phyloP scores from a whole-genome alignment of 106 monocot genomes.

The Ottelia alismoides region DNA sequence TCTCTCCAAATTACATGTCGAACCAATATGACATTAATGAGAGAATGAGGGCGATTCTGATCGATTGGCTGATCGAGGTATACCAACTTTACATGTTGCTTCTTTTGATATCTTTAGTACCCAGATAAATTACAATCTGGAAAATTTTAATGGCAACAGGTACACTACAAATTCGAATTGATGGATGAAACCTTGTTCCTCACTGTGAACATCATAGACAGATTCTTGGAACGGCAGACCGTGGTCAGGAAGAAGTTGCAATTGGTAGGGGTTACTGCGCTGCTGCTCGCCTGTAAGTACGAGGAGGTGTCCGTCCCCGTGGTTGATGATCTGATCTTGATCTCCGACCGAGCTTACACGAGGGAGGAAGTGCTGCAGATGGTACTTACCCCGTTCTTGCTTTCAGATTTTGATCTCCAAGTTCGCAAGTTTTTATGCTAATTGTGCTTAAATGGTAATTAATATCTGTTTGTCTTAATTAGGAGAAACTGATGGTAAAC shows the following conservation, averaged over 20 bases:
- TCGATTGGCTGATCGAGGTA: constrained; percentile 98
- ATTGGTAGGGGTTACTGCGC: constrained; percentile 83
- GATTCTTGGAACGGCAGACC: constrained; percentile 52
- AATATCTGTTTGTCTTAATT: neutral
- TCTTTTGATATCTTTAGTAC: neutral
- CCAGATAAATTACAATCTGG: neutral
- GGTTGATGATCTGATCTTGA: constrained; percentile 76
- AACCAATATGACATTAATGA: constrained; percentile 85
- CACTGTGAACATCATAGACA: constrained; percentile 84
- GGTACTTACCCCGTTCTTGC: constrained; percentile 19
- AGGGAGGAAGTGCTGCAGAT: constrained; percentile 70
- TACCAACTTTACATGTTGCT: too few relatives aligned
- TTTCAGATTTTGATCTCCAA: neutral
- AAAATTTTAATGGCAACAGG: constrained; percentile 21
- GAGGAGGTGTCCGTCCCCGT: constrained; percentile 89
- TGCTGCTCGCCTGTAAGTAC: constrained; percentile 97
- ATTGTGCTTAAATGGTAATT: neutral
- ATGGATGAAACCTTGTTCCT: constrained; percentile 90
- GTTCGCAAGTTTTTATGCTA: neutral
- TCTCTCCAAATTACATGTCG: constrained; percentile 65
- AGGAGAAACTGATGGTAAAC: constrained; percentile 78
- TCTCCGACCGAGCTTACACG: constrained; percentile 77
- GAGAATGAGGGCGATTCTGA: constrained; percentile 83
- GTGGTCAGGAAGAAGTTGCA: constrained; percentile 89
- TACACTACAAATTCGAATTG: constrained; percentile 93